Evolutionary conservation across 2,329 filamentous ascomycete species (phyloP).

Genomic region (Diaporthe sp.): DNA sequence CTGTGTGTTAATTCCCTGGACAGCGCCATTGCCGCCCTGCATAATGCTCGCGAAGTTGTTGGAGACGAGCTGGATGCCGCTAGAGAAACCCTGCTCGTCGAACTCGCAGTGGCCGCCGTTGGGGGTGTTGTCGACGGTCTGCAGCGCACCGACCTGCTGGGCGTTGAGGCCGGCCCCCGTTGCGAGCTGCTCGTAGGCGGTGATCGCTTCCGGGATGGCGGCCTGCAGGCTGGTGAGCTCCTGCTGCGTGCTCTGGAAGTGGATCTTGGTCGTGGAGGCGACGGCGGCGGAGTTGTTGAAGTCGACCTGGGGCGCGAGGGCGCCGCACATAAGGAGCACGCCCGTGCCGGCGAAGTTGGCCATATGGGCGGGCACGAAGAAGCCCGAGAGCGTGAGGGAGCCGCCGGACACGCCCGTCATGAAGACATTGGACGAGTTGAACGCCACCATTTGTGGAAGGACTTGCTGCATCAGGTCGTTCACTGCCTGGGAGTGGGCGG

Average conservation of each 20-base stretch:
- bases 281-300: constrained; percentile 58
- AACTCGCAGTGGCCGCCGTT: constrained; percentile 71
- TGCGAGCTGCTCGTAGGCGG: constrained; percentile 65
- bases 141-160: constrained; percentile 62
- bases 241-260: constrained; percentile 68
- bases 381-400: constrained; percentile 66
- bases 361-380: constrained; percentile 71
- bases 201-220: constrained; percentile 64
- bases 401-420: constrained; percentile 72
- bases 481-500: constrained; percentile 68
- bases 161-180: constrained; percentile 57
- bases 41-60: constrained; percentile 67
- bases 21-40: constrained; percentile 64
- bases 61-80: constrained; percentile 70
- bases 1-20: constrained; percentile 63
- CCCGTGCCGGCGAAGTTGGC: constrained; percentile 63
- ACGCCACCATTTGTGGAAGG: constrained; percentile 67
- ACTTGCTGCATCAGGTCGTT: constrained; percentile 64
- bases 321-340: constrained; percentile 70
- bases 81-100: constrained; percentile 66
- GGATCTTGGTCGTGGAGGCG: constrained; percentile 63
- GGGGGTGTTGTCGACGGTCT: constrained; percentile 71
- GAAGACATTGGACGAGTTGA: constrained; percentile 65
- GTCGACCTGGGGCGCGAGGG: constrained; percentile 65
- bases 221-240: constrained; percentile 65